Base-by-base conservation (phyloP, 768 basidiomycete species). In the Lentinula raphanica region DNA sequence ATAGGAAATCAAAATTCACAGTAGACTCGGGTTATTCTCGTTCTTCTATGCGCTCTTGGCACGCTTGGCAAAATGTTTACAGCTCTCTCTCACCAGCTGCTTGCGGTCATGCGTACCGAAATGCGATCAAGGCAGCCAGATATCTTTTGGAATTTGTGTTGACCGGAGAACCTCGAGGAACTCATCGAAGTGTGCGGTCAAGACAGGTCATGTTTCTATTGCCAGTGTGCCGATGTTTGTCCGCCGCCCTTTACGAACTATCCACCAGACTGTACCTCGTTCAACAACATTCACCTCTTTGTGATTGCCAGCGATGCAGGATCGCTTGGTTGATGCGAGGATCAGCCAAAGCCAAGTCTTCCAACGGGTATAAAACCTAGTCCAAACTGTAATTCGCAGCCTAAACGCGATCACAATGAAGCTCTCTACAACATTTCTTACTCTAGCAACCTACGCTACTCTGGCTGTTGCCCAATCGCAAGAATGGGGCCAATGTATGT, bases 401-500 rank as follows among this genome's bases (percentile, higher is more conserved):
- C 7, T 38, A 8, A 19, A 28, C 31, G 13, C n/a, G 3, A 27
- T 13, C 15, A 17, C 15, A 13, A 54, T 39, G 53, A 54, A 23
- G 28, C 29, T 54, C 25, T 54, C 53, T 39, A 38, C 23, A 36
- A 27, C 42, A 23, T 36, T 58, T 21, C 23, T 49, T 23, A 21
- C 19, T 7, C 36, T 59, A 17, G 17, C 45, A 15, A 12, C 31
- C 17, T 45, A 35, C 17, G n/a, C 39, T 21, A 29, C 54, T 23
- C 44, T 59, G n/a, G 48, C 39, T 3, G 35, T 35, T 13, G 59
- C 59, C 2, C 59, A 59, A 39, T 59, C 59, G 35, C 31, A 21
- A 32, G 49, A 44, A 31, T 61, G 49, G 39, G 59, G 59, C 17
- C 61, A 60, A 60, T 60, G 59, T 60, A 35, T 19, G 59, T 40